Base-by-base conservation (phyloP, 164 flowering plant species). In the Platanus orientalis region DNA sequence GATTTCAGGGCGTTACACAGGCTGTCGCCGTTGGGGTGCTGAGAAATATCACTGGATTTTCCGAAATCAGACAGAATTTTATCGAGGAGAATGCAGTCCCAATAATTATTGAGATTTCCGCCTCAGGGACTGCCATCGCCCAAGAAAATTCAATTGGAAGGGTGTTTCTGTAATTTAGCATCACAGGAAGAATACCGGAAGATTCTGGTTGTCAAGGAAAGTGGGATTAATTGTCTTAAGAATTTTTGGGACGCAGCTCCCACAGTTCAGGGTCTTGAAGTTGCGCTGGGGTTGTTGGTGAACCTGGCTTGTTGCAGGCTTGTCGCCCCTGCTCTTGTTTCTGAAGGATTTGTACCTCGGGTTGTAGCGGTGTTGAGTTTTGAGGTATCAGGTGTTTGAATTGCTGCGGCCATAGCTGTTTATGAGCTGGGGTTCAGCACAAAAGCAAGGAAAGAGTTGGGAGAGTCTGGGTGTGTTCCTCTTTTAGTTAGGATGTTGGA, bases 1-100 rank as follows among this genome's bases (percentile, higher is more conserved):
- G n/a, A n/a, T n/a, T n/a, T n/a, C n/a, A n/a, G n/a, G n/a, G n/a
- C n/a, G n/a, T n/a, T n/a, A n/a, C n/a, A n/a, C 96, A 84, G 58
- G 90, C 91, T 14, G 71, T 76, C 14, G 93, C 98, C 0, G 96
- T 91, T 0, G 87, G 88, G 32, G 97, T 91, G 19, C 62, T 94
- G 77, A 72, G 86, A 29, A 89, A 89, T 72, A 69, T 94, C 0
- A 85, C 98, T 1, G 71, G 56, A 5, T 81, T 87, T 60, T 47
- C 45, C 0, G 96, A 91, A 51, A 80, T 72, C n/a, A 76, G 68
- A 44, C 86, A 78, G 71, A 84, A 74, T 76, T 83, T 90, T 30
- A 40, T 83, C 0, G 98, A 94, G 56, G 98, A 93, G 57, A 79
- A 81, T 54, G 90, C 84, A 0, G 48, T 88, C 24, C 34, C 63